These are phyloP conservation scores for Wickerhamomyces alni DNA, from an alignment of 805 yeast genomes.

Conservation along the genomic window DNA sequence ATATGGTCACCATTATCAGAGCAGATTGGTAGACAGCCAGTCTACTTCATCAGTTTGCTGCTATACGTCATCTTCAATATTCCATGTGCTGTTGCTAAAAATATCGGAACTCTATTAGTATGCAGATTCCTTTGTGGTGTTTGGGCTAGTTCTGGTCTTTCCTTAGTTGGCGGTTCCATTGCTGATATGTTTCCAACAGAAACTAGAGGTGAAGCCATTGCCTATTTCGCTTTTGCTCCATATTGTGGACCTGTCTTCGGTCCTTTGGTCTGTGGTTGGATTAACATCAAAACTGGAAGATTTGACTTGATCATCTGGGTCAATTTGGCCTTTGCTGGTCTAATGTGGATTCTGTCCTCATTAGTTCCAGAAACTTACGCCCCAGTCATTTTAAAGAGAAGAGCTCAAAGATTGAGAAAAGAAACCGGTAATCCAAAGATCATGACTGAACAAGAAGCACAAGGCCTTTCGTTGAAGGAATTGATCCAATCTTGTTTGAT, in stretches of 20 bases:
- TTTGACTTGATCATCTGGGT: constrained; percentile 81
- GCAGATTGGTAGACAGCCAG: constrained; percentile 79
- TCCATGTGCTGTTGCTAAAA: constrained; percentile 81
- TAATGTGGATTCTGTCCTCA: constrained; percentile 62
- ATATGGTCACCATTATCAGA: constrained; percentile 88
- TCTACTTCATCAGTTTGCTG: constrained; percentile 69
- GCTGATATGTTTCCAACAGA: constrained; percentile 83
- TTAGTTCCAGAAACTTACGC: constrained; percentile 88
- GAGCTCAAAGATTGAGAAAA: constrained; percentile 62
- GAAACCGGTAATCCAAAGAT: constrained; percentile 79
- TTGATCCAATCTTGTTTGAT: constrained; percentile 64
- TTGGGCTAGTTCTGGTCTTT: constrained; percentile 74
- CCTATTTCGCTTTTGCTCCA: constrained; percentile 87
- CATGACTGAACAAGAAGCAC: constrained; percentile 91
- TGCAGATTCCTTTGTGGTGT: constrained; percentile 88
- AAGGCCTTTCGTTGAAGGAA: constrained; percentile 63
- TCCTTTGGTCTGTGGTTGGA: constrained; percentile 83
- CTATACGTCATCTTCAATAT: constrained; percentile 76
- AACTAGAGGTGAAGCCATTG: constrained; percentile 84
- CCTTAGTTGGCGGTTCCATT: constrained; percentile 85
- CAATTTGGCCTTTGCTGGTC: constrained; percentile 87
- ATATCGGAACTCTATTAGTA: constrained; percentile 72
- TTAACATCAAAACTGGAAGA: constrained; percentile 62
- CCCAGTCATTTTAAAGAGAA: constrained; percentile 65
- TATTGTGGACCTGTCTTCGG: constrained; percentile 92